Evolutionary conservation across 2,329 filamentous ascomycete species (phyloP).

Genomic region (Colletotrichum cordylinicola): DNA sequence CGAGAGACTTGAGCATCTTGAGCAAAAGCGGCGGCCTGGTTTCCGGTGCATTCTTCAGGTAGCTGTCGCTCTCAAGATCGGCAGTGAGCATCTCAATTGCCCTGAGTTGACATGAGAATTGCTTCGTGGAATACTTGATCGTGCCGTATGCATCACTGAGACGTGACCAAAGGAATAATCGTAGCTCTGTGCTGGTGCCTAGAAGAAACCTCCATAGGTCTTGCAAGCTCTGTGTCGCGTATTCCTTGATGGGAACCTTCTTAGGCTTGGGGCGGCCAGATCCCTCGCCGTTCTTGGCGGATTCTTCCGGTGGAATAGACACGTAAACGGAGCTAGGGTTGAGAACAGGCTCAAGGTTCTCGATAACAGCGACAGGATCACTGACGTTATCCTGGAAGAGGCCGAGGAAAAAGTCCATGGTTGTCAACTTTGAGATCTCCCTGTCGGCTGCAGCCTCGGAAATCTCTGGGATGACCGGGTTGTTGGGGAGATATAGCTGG

Average conservation of each 20-base stretch:
- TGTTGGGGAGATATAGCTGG: constrained; percentile 76
- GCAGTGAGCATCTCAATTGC: constrained; percentile 83
- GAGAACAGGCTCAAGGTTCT: constrained; percentile 89
- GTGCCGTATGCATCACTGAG: constrained; percentile 87
- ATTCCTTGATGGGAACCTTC: constrained; percentile 52
- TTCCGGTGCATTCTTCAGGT: constrained; percentile 61
- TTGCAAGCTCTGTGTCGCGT: constrained; percentile 62
- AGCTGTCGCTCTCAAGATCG: constrained; percentile 67
- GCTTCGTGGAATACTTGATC: constrained; percentile 86
- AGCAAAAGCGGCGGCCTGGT: constrained; percentile 76
- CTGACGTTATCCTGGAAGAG: constrained; percentile 85
- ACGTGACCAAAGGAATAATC: constrained; percentile 87
- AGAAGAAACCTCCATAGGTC: constrained; percentile 88
- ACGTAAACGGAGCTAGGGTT: constrained; percentile 69
- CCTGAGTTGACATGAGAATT: constrained; percentile 84
- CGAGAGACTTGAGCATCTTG: constrained; percentile 78
- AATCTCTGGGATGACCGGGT: constrained; percentile 85
- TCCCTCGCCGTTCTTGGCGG: constrained; percentile 18
- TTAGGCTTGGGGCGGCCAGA: constrained; percentile 19
- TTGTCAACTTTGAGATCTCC: constrained; percentile 90
- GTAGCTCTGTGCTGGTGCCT: constrained; percentile 80
- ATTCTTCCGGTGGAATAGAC: constrained; percentile 19
- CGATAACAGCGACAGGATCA: constrained; percentile 85
- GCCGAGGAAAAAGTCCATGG: constrained; percentile 93
- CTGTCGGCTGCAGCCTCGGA: constrained; percentile 84